Evolutionary conservation across 805 yeast genomes (phyloP), one percentile per base, ranked within the genome.

Genomic region (Nakazawaea siamensis): DNA sequence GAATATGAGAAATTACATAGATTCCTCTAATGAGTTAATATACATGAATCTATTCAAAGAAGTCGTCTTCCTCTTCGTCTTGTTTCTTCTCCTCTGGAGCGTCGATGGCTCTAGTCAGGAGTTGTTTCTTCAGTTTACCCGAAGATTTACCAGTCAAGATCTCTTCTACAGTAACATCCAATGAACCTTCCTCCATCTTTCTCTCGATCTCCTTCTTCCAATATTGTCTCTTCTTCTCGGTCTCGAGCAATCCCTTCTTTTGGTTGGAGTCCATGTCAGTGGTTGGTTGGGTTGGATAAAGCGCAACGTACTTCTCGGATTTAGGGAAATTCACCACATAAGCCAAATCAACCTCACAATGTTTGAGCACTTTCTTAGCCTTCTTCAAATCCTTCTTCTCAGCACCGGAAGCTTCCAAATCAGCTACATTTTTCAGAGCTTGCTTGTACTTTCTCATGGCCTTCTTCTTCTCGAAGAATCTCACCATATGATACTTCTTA

Each of bases 381-480:
- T 58, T 56, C 38, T 58, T 57, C 15, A 56, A 36, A 10, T 50
- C 51, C 16, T 49, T 25, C 12, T 41, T 47, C 27, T 52, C 48
- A 2, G 38, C 19, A 21, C 43, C 43, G 2, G 52, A 63, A 34
- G 55, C 49, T 31, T 56, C 56, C 16, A 58, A 60, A 19, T 60
- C 66, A 5, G 58, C 60, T 21, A 61, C 43, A 10, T 54, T 50
- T 29, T 62, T 65, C 31, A 47, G 50, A 2, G 74, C 71, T 37
- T 62, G 68, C 43, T 79, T 81, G 50, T 83, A 73, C 39, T 64
- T 71, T 51, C 95, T 70, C 18, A 73, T 46, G 1, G 95, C 92
- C 66, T 87, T 88, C 60, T 86, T 85, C 51, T 70, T 75, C 56
- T 88, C 97, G 43, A 92, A 85, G 52, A 92, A 92, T 45, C 90